Evolutionary conservation across 768 basidiomycete genomes (phyloP), one percentile per base, ranked within the genome.

Genomic region (Calocybe cyanea): DNA sequence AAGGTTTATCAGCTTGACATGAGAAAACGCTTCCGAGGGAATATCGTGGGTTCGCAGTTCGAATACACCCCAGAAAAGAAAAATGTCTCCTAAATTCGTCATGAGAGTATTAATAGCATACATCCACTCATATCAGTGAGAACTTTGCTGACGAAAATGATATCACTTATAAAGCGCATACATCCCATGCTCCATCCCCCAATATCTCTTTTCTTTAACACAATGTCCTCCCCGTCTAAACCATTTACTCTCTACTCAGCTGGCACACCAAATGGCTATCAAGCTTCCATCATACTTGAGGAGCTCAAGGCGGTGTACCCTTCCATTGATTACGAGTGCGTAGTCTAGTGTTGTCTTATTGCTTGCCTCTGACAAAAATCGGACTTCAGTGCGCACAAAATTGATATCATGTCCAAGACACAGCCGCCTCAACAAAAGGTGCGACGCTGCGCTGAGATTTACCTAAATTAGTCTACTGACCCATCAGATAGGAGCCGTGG

Each of bases 381-480:
- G 14, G 25, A 18, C 20, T 32, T 18, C 60, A 83, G 81, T 24
- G 59, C 72, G 37, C 62, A 76, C 49, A 69, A 59, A 35, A 74
- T 93, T 53, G 67, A 79, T 47, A 70, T 92, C 51, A 62, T 28
- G 11, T n/a, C n/a, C n/a, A n/a, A n/a, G n/a, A n/a, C n/a, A n/a
- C n/a, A n/a, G n/a, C n/a, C n/a, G n/a, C n/a, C n/a, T n/a, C 68
- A 70, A n/a, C 90, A 92, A 67, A 93, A 92, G 68, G 80, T 70
- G n/a, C 13, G 18, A 20, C n/a, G 7, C 11, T n/a, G 9, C 11
- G 7, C 19, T 9, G 19, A 17, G 1, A 10, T 25, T 15, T 23
- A 20, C 11, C 4, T 14, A 30, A 23, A 15, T 32, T 15, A n/a
- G 49, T 40, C 2, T 39, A 6, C 11, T 28, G 11, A 28, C 5